phyloP scores from a whole-genome alignment of 2,329 filamentous ascomycete species.

The Fonsecaea pedrosoi region DNA sequence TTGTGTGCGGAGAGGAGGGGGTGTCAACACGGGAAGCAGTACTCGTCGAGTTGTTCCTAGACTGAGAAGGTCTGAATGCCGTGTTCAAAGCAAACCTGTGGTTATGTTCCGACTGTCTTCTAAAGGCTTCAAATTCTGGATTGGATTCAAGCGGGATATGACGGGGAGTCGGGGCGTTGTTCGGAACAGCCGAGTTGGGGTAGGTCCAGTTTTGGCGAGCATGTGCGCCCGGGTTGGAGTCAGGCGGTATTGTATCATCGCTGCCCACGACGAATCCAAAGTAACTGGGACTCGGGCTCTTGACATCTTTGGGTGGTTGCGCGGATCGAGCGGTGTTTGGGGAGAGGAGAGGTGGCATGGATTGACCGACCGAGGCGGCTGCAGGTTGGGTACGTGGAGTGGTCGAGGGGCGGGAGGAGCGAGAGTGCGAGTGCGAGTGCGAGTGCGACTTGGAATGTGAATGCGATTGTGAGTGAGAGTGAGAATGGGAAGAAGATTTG shows the following conservation, averaged over 20 bases:
- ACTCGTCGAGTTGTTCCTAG: conserved; percentile 24
- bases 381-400: conserved; percentile 63
- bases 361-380: conserved; percentile 63
- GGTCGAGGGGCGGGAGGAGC: conserved; percentile 42
- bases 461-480: conserved; percentile 38
- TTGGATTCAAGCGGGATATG: conserved; percentile 76
- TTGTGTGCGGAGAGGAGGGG: conserved; percentile 28
- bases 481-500: conserved; percentile 37
- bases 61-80: conserved; percentile 31
- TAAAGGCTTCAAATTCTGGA: conserved; percentile 81
- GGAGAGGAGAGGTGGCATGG: conserved; percentile 60
- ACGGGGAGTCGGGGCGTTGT: conserved; percentile 73
- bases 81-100: conserved; percentile 30
- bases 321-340: conserved; percentile 52
- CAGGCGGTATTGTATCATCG: conserved; percentile 64
- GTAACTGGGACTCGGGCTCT: conserved; percentile 76
- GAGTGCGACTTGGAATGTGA: conserved; percentile 34
- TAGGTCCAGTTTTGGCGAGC: conserved; percentile 77
- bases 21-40: conserved; percentile 17
- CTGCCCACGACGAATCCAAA: conserved; percentile 76
- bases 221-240: conserved; percentile 64
- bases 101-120: conserved; percentile 67
- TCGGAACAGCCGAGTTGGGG: conserved; percentile 71
- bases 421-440: conserved; percentile 39
- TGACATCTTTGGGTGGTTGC: conserved; percentile 39